Evolutionary conservation across 306 rosid species (phyloP).

Genomic region (Trifolium dubium): DNA sequence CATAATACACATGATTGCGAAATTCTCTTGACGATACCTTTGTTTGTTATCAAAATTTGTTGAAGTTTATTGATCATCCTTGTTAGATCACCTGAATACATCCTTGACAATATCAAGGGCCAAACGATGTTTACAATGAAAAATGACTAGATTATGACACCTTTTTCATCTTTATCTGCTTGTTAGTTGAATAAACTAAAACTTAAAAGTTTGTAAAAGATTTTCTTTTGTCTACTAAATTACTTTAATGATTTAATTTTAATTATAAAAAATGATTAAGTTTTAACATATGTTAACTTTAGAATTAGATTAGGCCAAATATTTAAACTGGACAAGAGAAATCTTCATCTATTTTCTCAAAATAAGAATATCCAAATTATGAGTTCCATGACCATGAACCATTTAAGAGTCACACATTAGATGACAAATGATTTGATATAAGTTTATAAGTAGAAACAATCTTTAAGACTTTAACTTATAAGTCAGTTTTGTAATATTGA

Average conservation of each 20-base stretch:
- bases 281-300: neutral
- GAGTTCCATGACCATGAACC: neutral
- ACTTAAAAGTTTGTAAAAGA: neutral
- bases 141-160: neutral
- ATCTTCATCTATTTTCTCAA: neutral
- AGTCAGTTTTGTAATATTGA: too few species aligned
- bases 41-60: neutral
- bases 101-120: neutral
- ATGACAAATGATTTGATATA: too few species aligned
- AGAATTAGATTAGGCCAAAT: neutral
- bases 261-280: too few species aligned
- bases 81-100: neutral
- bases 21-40: neutral
- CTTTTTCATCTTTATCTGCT: neutral
- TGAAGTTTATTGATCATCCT: neutral
- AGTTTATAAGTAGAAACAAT: too few species aligned
- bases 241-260: neutral
- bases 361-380: neutral
- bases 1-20: too few species aligned
- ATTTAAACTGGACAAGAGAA: neutral
- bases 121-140: neutral
- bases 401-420: too few species aligned
- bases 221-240: neutral
- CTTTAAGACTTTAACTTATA: too few species aligned
- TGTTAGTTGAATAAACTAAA: neutral